Conservation (phyloP, 108 stramenopile genomes). For the Craspedostauros australis region DNA sequence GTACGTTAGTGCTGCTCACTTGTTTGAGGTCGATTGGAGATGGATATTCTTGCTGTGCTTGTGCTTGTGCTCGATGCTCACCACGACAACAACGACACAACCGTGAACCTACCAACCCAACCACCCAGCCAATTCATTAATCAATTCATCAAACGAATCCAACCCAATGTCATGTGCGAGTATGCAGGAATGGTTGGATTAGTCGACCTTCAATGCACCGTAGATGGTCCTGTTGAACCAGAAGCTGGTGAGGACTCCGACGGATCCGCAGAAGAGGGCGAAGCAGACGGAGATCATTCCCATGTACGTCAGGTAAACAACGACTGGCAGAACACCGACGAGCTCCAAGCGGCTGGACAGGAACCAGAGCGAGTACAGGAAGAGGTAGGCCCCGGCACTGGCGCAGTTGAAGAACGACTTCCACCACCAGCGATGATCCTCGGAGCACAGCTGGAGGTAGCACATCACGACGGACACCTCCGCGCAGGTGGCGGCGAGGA, state of each 20-base stretch:
- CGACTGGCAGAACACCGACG: constrained; percentile 75
- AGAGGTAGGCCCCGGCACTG: constrained; percentile 90
- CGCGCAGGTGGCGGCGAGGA: constrained; percentile 92
- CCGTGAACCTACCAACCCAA: not conserved
- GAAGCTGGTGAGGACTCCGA: constrained; percentile 83
- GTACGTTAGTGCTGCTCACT: no score
- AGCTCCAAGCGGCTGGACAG: constrained; percentile 82
- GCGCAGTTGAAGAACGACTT: constrained; percentile 94
- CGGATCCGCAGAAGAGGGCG: constrained; percentile 89
- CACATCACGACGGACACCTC: constrained; percentile 95
- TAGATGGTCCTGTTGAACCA: constrained; percentile 84
- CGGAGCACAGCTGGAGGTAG: constrained; percentile 98
- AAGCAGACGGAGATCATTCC: constrained; percentile 89
- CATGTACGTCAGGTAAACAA: constrained; percentile 98
- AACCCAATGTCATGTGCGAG: not conserved
- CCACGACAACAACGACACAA: not conserved
- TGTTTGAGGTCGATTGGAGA: no score
- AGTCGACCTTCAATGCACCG: constrained; percentile 83
- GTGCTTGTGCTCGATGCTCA: not conserved
- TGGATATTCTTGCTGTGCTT: no score
- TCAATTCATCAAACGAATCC: not conserved
- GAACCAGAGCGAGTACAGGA: constrained; percentile 96
- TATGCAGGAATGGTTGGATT: constrained; percentile 1
- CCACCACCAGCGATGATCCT: constrained; percentile 99
- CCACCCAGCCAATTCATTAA: not conserved